These are phyloP conservation scores for Talaromyces nanjingensis DNA, from an alignment of 495 filamentous ascomycete genomes.

Conservation along the genomic window DNA sequence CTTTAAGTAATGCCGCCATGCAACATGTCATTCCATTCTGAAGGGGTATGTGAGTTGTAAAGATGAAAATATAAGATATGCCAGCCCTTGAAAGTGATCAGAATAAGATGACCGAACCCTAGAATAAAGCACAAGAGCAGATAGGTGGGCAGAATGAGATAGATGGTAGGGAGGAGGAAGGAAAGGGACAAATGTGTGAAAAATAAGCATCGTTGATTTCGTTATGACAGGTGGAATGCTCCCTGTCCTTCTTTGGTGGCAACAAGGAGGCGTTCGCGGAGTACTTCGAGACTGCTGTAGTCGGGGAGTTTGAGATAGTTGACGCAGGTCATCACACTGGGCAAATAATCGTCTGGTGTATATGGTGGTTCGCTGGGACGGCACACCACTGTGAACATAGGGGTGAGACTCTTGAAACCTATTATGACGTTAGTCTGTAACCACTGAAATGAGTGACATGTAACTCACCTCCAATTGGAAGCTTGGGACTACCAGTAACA, in stretches of 20 bases:
- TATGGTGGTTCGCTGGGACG: slow-evolving; percentile 94
- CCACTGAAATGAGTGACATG: not conserved
- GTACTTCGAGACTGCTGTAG: slow-evolving; percentile 73
- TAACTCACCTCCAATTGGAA: slow-evolving; percentile 89
- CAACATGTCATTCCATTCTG: slow-evolving; percentile 7
- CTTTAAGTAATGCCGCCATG: slow-evolving; percentile 6
- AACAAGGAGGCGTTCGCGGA: slow-evolving; percentile 67
- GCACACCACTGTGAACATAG: slow-evolving; percentile 98
- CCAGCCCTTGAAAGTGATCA: not conserved
- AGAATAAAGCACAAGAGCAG: not conserved
- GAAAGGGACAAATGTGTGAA: not conserved
- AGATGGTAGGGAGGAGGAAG: not conserved
- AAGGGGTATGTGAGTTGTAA: not conserved
- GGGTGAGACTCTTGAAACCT: slow-evolving; percentile 96
- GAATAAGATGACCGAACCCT: not conserved
- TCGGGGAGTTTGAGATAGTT: slow-evolving; percentile 99
- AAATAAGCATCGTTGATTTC: not conserved
- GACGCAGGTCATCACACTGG: slow-evolving; percentile 99
- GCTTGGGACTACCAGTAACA: slow-evolving; percentile 95
- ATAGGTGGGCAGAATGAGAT: not conserved
- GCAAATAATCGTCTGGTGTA: slow-evolving; percentile 92
- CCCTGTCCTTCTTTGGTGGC: slow-evolving; percentile 98
- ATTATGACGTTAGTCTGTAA: slow-evolving; percentile 15
- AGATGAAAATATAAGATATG: not conserved
- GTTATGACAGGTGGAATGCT: slow-evolving; percentile 89